Percentiles rank a stretch among this genome's conserved stretches.
Conservation (phyloP, 2,329 filamentous ascomycete genomes). For the Graphilbum ipis-grandicollis region DNA sequence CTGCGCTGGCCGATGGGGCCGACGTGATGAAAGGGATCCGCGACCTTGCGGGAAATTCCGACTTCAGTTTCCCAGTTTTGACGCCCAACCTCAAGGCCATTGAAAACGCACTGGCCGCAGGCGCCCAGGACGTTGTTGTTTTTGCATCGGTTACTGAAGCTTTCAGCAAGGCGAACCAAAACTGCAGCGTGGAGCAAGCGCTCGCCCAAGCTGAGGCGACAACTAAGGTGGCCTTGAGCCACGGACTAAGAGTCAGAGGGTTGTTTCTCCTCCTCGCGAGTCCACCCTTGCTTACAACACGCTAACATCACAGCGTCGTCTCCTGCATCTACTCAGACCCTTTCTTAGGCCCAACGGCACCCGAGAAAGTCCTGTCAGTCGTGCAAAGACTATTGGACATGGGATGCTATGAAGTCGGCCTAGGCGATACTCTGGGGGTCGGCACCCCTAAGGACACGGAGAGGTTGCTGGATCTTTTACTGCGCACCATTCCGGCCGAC, state of each 20-base stretch:
- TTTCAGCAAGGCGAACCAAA: constrained; percentile 66
- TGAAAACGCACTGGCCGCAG: constrained; percentile 46
- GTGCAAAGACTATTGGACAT: background rate
- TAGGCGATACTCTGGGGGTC: constrained; percentile 1
- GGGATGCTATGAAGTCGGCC: constrained; percentile 1
- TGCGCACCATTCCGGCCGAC: background rate
- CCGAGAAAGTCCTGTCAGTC: background rate
- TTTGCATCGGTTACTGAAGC: constrained; percentile 68
- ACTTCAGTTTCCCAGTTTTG: background rate
- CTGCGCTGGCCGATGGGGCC: constrained; percentile 15
- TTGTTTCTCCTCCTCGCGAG: background rate
- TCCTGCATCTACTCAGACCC: constrained; percentile 1
- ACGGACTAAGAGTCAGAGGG: background rate
- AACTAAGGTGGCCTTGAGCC: background rate
- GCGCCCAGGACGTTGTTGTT: background rate
- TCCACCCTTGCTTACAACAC: background rate
- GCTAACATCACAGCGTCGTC: background rate
- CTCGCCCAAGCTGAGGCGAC: background rate
- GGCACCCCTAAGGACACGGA: background rate
- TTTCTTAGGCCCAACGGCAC: background rate
- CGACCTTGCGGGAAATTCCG: no score
- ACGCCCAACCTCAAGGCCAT: constrained; percentile 14
- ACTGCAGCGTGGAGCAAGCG: constrained; percentile 29
- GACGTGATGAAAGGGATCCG: background rate
- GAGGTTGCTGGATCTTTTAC: background rate